These are phyloP conservation scores for Conticribra weissflogii DNA, from an alignment of 108 stramenopile genomes.

Conservation along the genomic window DNA sequence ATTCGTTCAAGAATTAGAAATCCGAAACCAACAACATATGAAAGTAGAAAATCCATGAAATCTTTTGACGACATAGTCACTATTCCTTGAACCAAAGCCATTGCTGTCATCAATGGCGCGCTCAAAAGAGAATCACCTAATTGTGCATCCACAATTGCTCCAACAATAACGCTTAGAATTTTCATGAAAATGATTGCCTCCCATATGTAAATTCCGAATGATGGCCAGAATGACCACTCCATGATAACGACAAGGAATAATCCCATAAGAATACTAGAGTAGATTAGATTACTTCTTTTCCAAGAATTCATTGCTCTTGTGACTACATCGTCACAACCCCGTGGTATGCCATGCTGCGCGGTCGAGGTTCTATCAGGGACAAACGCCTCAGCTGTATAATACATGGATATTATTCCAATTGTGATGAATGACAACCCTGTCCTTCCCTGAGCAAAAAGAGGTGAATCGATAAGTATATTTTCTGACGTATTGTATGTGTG, in stretches of 20 bases:
- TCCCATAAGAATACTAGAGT: constrained; percentile 64
- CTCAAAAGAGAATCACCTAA: constrained; percentile 76
- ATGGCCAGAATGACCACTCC: constrained; percentile 80
- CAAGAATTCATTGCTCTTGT: constrained; percentile 51
- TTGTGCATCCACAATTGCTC: constrained; percentile 59
- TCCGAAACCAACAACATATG: constrained; percentile 80
- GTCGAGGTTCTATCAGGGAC: constrained; percentile 56
- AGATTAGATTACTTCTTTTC: constrained; percentile 73
- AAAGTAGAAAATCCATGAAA: constrained; percentile 85
- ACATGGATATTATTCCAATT: constrained; percentile 52
- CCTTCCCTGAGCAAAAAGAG: constrained; percentile 44
- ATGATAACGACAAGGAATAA: constrained; percentile 67
- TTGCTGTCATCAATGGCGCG: constrained; percentile 68
- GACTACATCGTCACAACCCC: too few relatives aligned
- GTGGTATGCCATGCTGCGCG: too few relatives aligned
- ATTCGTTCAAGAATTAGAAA: constrained; percentile 64
- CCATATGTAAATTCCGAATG: constrained; percentile 81
- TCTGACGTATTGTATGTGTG: too few relatives aligned
- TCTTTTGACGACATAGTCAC: constrained; percentile 75
- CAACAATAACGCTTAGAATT: constrained; percentile 61
- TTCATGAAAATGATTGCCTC: constrained; percentile 76
- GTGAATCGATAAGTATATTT: too few relatives aligned
- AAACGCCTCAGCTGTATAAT: constrained; percentile 61
- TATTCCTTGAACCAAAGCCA: constrained; percentile 63
- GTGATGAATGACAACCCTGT: constrained; percentile 76